Evolutionary conservation across 371 early-diverging fungal species (phyloP), one percentile per base, ranked within the genome.

Genomic region (Phascolomyces articulosus): DNA sequence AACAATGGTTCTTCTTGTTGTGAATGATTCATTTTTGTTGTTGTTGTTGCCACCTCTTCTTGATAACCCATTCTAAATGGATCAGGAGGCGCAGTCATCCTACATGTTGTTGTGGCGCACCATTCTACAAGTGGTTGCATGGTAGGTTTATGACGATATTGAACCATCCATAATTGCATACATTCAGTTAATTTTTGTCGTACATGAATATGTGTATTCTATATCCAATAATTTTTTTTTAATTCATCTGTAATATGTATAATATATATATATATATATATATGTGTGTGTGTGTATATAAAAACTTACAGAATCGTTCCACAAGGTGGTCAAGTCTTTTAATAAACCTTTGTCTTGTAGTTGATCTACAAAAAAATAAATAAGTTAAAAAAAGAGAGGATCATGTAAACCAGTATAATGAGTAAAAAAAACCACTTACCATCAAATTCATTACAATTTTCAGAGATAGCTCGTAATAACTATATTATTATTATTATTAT

Each of bases 171-270:
- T 0, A 51, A 23, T n/a, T 51, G 51, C 23, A 51, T 51, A 24
- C 51, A 51, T 24, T 51, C 51, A 23, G 51, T 51, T 23, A 51
- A 23, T 51, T 51, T 51, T n/a, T 51, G 51, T 24, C 51, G 51
- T 24, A 51, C 51, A 10, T 51, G 20, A 15, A 51, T 51, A 24
- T 51, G 51, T 3, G 23, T 51, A n/a, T n/a, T 51, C 51, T 51
- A 24, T 16, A 47, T 47, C n/a, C 16, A 20, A 20, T 13, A 8
- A 47, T 47, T 20, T n/a, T n/a, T n/a, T n/a, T n/a, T n/a, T n/a
- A n/a, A n/a, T n/a, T n/a, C n/a, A 47, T 47, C 16, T 13, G 47
- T 8, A 16, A 47, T 47, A 47, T 13, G 6, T 0, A 47, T 20
- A 47, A 47, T 13, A 20, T 13, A 47, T 13, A 20, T 47, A 44